Base-by-base conservation (phyloP, 2,329 filamentous ascomycete species). In the Talaromyces verruculosus region DNA sequence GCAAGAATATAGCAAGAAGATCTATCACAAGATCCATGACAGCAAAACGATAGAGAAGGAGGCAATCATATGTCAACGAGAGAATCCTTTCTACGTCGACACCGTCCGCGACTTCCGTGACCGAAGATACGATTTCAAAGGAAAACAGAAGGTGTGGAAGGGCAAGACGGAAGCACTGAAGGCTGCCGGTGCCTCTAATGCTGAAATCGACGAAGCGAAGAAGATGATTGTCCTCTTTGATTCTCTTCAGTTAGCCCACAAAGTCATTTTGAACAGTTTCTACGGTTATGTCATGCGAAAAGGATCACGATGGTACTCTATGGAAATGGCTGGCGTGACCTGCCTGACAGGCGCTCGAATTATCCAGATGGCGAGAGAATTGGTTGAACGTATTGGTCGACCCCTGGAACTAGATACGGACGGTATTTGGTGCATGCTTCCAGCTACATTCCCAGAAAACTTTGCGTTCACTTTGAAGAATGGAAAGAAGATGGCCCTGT, bases 261-360 rank as follows among this genome's bases (percentile, higher is more conserved):
- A 99, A 78, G 95, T 99, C 81, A 99, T 99, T 84, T 78, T 99
- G 64, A 99, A 99, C 82, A 97, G 93, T 65, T 99, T 99, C 82
- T 99, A 99, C 72, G 95, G 95, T 69, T 99, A 99, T 76, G 95
- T 98, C 77, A 99, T 99, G 95, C 87, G 95, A 81, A 99, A 99
- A 77, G 95, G 95, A 39, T 99, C 95, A 43, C 88, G 95, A 64
- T 99, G 95, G 95, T 99, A 99, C 76, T 99, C 95, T 19, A 89
- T 99, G 86, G 95, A 99, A 77, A 99, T 99, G 95, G 95, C 96
- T 17, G 95, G 95, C 72, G 95, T 99, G 4, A 99, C 95, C 49
- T 99, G 95, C 81, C 82, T 99, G 77, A 99, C 95, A 1, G 95
- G 95, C 68, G 95, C 95, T 37, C 91, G 89, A 49, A 99, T 99